Conservation (phyloP, 306 rosid genomes). For the Nissolia schottii region DNA sequence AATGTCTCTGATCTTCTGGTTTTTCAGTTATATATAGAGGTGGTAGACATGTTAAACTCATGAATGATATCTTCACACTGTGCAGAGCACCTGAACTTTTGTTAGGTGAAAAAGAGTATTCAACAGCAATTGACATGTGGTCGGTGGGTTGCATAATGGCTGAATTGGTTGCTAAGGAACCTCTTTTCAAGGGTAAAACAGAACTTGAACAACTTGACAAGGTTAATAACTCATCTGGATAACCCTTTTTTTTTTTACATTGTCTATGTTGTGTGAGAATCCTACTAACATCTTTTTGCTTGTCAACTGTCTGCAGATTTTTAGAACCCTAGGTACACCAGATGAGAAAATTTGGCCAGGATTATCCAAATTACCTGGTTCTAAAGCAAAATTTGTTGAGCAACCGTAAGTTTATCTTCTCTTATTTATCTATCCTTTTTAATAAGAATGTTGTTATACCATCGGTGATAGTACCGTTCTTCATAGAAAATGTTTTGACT, state of each 20-base stretch:
- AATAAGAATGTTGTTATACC: background rate
- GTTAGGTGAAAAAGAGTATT: conserved; percentile 69
- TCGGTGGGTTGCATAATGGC: conserved; percentile 97
- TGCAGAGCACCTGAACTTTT: conserved; percentile 92
- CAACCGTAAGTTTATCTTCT: conserved; percentile 53
- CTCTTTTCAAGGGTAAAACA: conserved; percentile 78
- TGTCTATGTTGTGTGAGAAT: background rate
- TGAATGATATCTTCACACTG: background rate
- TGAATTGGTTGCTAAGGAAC: conserved; percentile 64
- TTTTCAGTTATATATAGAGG: background rate
- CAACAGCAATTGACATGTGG: conserved; percentile 98
- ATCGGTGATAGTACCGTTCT: background rate
- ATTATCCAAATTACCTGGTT: conserved; percentile 64
- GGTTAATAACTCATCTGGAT: conserved; percentile 28
- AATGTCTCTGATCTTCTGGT: background rate
- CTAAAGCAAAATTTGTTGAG: conserved; percentile 59
- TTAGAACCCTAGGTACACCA: conserved; percentile 75
- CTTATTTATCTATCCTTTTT: background rate
- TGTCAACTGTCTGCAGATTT: conserved; percentile 52
- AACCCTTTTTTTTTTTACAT: background rate
- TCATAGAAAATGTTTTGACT: background rate
- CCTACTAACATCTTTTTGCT: conserved; percentile 5
- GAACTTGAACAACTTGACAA: conserved; percentile 87
- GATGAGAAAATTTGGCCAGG: conserved; percentile 83
- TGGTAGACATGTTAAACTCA: background rate